Percentiles rank a stretch among this genome's conserved stretches.
phyloP scores from a whole-genome alignment of 495 filamentous ascomycete species.

The Penicillium angulare region DNA sequence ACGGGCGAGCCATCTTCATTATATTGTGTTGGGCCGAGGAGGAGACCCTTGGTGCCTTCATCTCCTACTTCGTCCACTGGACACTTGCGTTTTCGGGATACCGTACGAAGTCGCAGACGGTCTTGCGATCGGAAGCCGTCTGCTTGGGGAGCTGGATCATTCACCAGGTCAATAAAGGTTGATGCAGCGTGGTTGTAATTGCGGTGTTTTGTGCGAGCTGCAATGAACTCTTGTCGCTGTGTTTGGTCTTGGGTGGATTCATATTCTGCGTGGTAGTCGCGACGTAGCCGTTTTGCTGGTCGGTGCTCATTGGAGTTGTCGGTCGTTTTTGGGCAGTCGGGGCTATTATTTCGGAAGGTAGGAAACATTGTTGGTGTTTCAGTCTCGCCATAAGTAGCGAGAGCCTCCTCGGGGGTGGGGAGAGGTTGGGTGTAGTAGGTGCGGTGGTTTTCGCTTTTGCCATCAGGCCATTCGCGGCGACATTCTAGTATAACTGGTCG shows the following conservation, averaged over 20 bases:
- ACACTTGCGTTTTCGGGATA: slow-evolving; percentile 41
- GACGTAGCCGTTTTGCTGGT: slow-evolving; percentile 38
- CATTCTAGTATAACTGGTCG: slow-evolving; percentile 65
- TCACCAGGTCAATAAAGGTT: slow-evolving; percentile 67
- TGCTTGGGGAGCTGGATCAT: slow-evolving; percentile 44
- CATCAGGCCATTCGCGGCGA: slow-evolving; percentile 66
- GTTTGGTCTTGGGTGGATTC: slow-evolving; percentile 39
- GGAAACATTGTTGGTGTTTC: neutral
- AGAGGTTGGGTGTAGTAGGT: slow-evolving; percentile 68
- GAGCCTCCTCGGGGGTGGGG: slow-evolving; percentile 39
- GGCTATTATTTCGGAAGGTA: neutral
- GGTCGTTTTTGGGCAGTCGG: slow-evolving; percentile 23
- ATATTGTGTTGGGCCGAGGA: slow-evolving; percentile 34
- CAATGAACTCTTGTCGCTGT: slow-evolving; percentile 47
- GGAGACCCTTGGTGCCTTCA: slow-evolving; percentile 27
- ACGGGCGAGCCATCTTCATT: slow-evolving; percentile 23
- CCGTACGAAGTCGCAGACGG: slow-evolving; percentile 53
- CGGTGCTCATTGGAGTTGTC: slow-evolving; percentile 29
- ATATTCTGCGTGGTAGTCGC: slow-evolving; percentile 48
- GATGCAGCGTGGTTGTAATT: slow-evolving; percentile 56
- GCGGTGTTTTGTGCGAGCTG: slow-evolving; percentile 58
- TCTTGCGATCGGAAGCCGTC: slow-evolving; percentile 40
- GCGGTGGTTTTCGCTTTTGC: slow-evolving; percentile 58
- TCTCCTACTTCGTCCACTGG: slow-evolving; percentile 41
- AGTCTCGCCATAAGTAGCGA: neutral